phyloP scores from a whole-genome alignment of 164 flowering plant genomes.

The Pachysandra terminalis region DNA sequence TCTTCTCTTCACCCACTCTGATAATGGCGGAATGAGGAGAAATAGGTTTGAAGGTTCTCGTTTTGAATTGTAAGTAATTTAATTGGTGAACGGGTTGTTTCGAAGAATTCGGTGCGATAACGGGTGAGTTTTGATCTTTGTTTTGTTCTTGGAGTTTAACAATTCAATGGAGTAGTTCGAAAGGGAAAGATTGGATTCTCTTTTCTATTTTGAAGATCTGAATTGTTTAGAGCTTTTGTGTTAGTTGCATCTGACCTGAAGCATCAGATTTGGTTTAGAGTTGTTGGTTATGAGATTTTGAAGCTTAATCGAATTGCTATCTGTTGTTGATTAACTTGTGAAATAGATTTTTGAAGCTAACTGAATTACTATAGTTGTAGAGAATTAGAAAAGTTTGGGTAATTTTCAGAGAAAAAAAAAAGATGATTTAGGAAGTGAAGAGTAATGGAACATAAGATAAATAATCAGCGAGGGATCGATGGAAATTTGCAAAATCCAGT shows the following conservation, averaged over 20 bases:
- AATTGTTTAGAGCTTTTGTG: not conserved
- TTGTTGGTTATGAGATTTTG: not conserved
- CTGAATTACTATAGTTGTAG: no score
- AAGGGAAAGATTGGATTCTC: not conserved
- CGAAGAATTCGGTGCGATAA: not conserved
- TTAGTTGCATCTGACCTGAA: not conserved
- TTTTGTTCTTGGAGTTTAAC: not conserved
- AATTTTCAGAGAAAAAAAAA: not conserved
- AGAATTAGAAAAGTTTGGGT: not conserved
- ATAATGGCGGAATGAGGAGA: no score
- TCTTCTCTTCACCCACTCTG: no score
- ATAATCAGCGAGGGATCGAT: not conserved
- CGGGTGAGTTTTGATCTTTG: not conserved
- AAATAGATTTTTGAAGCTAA: not conserved
- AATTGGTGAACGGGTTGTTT: no score
- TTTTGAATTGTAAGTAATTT: no score
- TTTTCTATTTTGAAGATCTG: no score
- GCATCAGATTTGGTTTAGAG: not conserved
- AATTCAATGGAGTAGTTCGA: not conserved
- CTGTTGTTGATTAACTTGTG: not conserved
- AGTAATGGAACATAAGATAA: constrained; percentile 13
- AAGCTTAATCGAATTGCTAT: not conserved
- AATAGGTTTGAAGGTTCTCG: not conserved
- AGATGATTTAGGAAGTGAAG: not conserved
- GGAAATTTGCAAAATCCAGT: no score